A percentile compares a stretch with the other conserved stretches of the same genome.
Conservation (phyloP, 2,329 filamentous ascomycete genomes). For the Ceratocystis destructans region DNA sequence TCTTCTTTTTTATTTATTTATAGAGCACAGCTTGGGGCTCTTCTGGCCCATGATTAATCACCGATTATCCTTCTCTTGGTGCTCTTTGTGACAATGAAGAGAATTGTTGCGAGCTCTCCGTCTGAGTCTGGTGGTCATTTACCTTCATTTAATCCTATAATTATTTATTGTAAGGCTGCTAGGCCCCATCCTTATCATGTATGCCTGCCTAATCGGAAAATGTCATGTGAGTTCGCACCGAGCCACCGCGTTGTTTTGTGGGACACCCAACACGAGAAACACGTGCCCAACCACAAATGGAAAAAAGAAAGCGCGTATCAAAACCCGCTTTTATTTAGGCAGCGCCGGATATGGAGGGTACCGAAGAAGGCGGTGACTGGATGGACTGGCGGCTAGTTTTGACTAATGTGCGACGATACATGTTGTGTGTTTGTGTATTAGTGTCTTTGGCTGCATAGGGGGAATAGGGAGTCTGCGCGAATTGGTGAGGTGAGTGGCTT, state of each 20-base stretch:
- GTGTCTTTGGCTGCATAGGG: too few species aligned
- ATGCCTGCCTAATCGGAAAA: background rate
- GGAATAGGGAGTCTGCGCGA: too few species aligned
- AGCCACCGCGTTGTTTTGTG: background rate
- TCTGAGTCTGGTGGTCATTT: too few species aligned
- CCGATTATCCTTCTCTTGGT: too few species aligned
- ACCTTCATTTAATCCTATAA: too few species aligned
- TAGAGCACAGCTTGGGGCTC: too few species aligned
- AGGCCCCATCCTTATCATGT: background rate
- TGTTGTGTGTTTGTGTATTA: background rate
- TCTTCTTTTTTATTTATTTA: too few species aligned
- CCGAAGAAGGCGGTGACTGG: background rate
- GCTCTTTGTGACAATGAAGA: too few species aligned
- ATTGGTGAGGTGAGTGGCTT: too few species aligned
- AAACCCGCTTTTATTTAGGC: background rate
- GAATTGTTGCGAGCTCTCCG: too few species aligned
- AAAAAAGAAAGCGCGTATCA: background rate
- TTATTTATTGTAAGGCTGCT: too few species aligned
- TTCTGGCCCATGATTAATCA: too few species aligned
- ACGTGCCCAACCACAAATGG: background rate
- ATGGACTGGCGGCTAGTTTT: background rate
- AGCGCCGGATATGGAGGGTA: background rate
- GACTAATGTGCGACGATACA: background rate
- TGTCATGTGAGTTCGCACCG: background rate
- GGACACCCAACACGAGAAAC: background rate